These are phyloP conservation scores for Porphyrellus cyaneotinctus DNA, from an alignment of 768 basidiomycete species.

Conservation along the genomic window DNA sequence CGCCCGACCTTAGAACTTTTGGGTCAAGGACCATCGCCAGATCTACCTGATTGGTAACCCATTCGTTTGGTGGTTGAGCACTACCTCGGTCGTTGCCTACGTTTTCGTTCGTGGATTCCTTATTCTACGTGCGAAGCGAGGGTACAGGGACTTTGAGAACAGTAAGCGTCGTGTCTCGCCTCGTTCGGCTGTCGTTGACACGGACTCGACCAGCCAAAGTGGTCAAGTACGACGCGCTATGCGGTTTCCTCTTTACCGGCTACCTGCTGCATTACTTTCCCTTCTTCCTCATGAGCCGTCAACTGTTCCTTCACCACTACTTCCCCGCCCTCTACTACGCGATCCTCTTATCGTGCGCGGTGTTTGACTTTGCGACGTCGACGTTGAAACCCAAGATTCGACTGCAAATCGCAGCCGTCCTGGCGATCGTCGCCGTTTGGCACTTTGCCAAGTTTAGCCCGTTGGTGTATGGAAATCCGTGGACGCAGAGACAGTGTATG, in stretches of 20 bases:
- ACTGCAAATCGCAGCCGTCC: slow-evolving; percentile 73
- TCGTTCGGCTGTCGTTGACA: background rate
- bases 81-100: slow-evolving; percentile 66
- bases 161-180: slow-evolving; percentile 47
- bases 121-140: slow-evolving; percentile 85
- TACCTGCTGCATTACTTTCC: slow-evolving; percentile 95
- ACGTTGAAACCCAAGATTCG: slow-evolving; percentile 70
- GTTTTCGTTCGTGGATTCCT: slow-evolving; percentile 68
- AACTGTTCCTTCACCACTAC: slow-evolving; percentile 97
- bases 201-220: slow-evolving; percentile 63
- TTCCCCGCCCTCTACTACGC: slow-evolving; percentile 95
- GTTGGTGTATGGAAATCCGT: slow-evolving; percentile 75
- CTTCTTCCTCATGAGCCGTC: slow-evolving; percentile 96
- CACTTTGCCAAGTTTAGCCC: slow-evolving; percentile 78
- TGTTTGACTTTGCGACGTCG: slow-evolving; percentile 86
- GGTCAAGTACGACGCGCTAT: slow-evolving; percentile 86
- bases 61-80: slow-evolving; percentile 86
- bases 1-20: slow-evolving; percentile 70
- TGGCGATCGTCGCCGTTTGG: slow-evolving; percentile 72
- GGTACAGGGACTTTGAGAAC: slow-evolving; percentile 87
- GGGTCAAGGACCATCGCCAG: slow-evolving; percentile 95
- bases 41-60: slow-evolving; percentile 96
- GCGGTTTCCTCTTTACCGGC: slow-evolving; percentile 87
- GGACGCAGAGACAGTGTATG: slow-evolving; percentile 80
- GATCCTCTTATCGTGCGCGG: slow-evolving; percentile 68